These are phyloP conservation scores for Torulaspora gathmanii DNA, from an alignment of 805 yeast species.

Conservation along the genomic window DNA sequence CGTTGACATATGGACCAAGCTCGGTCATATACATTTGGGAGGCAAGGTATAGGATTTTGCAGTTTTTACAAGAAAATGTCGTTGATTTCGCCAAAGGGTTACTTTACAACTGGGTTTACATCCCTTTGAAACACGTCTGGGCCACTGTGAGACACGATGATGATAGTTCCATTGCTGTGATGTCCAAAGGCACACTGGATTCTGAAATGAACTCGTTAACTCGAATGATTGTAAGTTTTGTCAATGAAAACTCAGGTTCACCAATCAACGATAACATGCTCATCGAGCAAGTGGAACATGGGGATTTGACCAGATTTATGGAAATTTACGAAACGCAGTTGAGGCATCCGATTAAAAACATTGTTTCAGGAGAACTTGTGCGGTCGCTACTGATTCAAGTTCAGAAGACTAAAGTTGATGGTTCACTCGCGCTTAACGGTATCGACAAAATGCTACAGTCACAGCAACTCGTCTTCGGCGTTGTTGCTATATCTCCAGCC, in stretches of 20 bases:
- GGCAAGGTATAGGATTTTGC: constrained; percentile 48
- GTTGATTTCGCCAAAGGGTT: constrained; percentile 64
- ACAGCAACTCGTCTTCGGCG: constrained; percentile 91
- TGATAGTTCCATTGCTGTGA: constrained; percentile 63
- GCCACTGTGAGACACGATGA: constrained; percentile 84
- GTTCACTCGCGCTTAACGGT: constrained; percentile 82
- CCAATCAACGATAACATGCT: constrained; percentile 22
- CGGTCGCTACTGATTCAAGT: constrained; percentile 80
- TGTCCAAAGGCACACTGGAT: constrained; percentile 70
- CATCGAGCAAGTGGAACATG: constrained; percentile 52
- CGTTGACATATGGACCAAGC: constrained; percentile 51
- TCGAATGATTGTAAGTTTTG: constrained; percentile 71
- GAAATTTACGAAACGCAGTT: constrained; percentile 74
- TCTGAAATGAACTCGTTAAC: constrained; percentile 78
- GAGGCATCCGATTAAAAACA: constrained; percentile 58
- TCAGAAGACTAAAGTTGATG: constrained; percentile 96
- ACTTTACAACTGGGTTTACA: constrained; percentile 75
- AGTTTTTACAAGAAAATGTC: constrained; percentile 56
- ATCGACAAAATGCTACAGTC: constrained; percentile 84
- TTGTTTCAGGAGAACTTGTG: constrained; percentile 62
- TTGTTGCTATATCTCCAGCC: constrained; percentile 85
- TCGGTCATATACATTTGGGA: constrained; percentile 42
- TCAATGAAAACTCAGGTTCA: constrained; percentile 22
- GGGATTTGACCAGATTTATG: constrained; percentile 78
- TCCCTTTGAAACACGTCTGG: constrained; percentile 67